Evolutionary conservation across 139 green algal genomes (phyloP), one percentile per base, ranked within the genome.

Genomic region (Yamagishiella unicocca): DNA sequence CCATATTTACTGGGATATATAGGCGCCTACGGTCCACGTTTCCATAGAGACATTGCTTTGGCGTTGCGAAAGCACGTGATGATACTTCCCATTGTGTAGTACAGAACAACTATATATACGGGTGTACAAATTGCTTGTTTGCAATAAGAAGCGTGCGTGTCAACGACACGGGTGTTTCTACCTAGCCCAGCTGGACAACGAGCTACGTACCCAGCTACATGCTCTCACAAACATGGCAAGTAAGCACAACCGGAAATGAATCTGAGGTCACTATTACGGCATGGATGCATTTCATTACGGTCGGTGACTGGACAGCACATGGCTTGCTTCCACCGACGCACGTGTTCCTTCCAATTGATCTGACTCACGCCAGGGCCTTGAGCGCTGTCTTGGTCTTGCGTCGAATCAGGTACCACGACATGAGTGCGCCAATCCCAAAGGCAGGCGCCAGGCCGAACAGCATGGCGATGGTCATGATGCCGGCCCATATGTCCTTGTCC

Each of bases 311-410:
- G n/a, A n/a, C n/a, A n/a, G n/a, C n/a, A n/a, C n/a, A n/a, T n/a
- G n/a, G n/a, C n/a, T n/a, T n/a, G 4, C 43, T 45, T 42, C 17
- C 12, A 58, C 50, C 12, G 50, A 58, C 50, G 50, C 17, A 58
- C 50, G 50, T 19, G 12, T 25, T n/a, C n/a, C n/a, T n/a, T n/a
- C n/a, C n/a, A n/a, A n/a, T n/a, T n/a, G n/a, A n/a, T n/a, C n/a
- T n/a, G n/a, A 73, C 79, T 85, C 25, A 87, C 82, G 31, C 35
- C 2, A 87, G 25, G n/a, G 54, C 82, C 53, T 45, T 43, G 0
- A 87, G 67, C 12, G 53, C 33, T 0, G 17, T 29, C 19, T 55
- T 35, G 1, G 68, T 81, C 40, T 43, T 33, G 27, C 25, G 37
- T 2, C 53, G 62, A 29, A 81, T 58, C 22, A 45, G 2, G 25